These are phyloP conservation scores for Musa itinerans DNA, from an alignment of 176 grass and related monocot species.

Conservation along the genomic window DNA sequence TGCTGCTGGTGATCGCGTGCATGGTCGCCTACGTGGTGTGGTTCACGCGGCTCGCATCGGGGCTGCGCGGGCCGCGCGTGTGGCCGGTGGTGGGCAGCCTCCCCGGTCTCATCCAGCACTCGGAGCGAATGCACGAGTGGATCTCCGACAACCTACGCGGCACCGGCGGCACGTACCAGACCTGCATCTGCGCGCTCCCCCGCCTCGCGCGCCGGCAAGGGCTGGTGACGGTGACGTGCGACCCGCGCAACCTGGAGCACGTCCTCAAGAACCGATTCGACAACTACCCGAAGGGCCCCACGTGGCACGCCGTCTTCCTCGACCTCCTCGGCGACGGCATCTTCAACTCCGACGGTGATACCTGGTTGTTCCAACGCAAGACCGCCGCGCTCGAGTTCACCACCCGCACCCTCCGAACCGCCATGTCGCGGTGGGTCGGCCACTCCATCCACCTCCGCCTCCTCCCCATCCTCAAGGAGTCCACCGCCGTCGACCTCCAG, in stretches of 20 bases:
- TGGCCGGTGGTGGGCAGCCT: conserved; percentile 82
- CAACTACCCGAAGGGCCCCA: conserved; percentile 24
- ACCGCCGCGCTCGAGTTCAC: conserved; percentile 27
- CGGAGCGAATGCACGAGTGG: conserved; percentile 94
- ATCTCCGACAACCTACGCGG: conserved; percentile 61
- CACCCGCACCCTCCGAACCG: conserved; percentile 16
- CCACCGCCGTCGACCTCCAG: conserved; percentile 9
- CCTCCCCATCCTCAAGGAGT: conserved; percentile 6
- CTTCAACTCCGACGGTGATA: conserved; percentile 20
- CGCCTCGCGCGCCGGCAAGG: conserved; percentile 12
- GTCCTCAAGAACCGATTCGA: conserved; percentile 21
- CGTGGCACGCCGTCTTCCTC: conserved; percentile 27
- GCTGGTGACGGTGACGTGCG: conserved; percentile 21
- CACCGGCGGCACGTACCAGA: conserved; percentile 25
- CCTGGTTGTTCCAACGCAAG: conserved; percentile 22
- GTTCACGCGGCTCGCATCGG: conserved; percentile 65
- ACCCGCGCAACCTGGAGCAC: conserved; percentile 23
- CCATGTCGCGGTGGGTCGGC: conserved; percentile 24
- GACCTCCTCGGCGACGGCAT: conserved; percentile 24
- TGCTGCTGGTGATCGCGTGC: conserved; percentile 24
- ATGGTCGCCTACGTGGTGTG: conserved; percentile 51
- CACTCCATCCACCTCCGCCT: conserved; percentile 23
- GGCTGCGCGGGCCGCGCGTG: conserved; percentile 53
- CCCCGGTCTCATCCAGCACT: conserved; percentile 62
- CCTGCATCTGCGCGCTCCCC: conserved; percentile 19